phyloP scores from a whole-genome alignment of 2,329 filamentous ascomycete species.

The Diplocarpon rosae region DNA sequence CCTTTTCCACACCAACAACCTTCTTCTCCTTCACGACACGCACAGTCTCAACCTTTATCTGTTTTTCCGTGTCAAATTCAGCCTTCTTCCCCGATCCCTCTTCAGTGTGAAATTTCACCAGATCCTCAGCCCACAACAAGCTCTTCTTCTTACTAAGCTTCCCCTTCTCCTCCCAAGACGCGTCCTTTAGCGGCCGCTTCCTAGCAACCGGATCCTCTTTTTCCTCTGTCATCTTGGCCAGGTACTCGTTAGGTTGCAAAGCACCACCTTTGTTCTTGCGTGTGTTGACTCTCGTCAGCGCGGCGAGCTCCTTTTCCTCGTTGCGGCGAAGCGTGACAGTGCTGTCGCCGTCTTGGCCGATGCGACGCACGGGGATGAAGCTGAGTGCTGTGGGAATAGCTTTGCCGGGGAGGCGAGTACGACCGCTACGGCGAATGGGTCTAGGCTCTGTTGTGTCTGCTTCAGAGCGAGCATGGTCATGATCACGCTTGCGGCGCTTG shows the following conservation, averaged over 20 bases:
- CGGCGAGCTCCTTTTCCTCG: conserved; percentile 33
- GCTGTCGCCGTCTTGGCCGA: conserved; percentile 24
- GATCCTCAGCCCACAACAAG: conserved; percentile 25
- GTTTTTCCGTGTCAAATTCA: conserved; percentile 11
- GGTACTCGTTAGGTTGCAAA: conserved; percentile 23
- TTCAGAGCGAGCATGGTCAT: conserved; percentile 7
- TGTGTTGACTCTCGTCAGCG: conserved; percentile 34
- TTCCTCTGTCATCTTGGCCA: conserved; percentile 29
- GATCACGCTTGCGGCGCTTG: conserved; percentile 14
- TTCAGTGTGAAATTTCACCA: conserved; percentile 22
- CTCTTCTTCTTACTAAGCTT: conserved; percentile 20
- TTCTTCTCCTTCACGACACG: conserved; percentile 12
- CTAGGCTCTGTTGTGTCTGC: conserved; percentile 14
- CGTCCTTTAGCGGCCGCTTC: conserved; percentile 27
- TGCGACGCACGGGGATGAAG: conserved; percentile 25
- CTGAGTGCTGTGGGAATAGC: conserved; percentile 19
- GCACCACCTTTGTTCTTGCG: conserved; percentile 35
- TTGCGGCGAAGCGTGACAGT: conserved; percentile 25
- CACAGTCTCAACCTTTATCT: not conserved
- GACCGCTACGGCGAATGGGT: conserved; percentile 23
- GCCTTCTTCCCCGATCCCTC: conserved; percentile 17
- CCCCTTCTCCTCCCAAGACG: conserved; percentile 25
- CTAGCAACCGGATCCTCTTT: conserved; percentile 31
- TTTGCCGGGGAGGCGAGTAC: conserved; percentile 26
- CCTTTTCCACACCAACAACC: conserved; percentile 14